phyloP scores from a whole-genome alignment of 129 eudicot genomes.

The Flaveria linearis region DNA sequence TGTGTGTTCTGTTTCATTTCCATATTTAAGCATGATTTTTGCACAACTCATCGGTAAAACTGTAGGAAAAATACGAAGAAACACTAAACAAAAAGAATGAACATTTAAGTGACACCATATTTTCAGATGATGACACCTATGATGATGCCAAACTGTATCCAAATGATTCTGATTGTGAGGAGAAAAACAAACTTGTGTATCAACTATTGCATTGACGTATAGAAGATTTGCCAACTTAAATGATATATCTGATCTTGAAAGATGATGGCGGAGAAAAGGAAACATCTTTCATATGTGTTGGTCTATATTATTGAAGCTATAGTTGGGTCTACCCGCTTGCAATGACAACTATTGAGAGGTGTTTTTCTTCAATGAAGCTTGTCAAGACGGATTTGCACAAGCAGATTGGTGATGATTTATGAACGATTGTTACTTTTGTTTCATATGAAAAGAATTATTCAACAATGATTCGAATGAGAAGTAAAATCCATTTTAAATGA shows the following conservation, averaged over 20 bases:
- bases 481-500: background rate
- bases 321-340: background rate
- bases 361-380: background rate
- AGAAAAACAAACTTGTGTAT: background rate
- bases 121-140: background rate
- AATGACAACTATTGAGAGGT: too few relatives aligned
- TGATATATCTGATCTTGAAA: too few relatives aligned
- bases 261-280: too few relatives aligned
- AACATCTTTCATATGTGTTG: background rate
- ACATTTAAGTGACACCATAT: background rate
- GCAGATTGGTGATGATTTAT: background rate
- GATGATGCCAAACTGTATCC: background rate
- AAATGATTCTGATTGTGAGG: background rate
- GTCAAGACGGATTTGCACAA: background rate
- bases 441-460: too few relatives aligned
- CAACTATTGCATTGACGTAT: background rate
- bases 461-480: background rate
- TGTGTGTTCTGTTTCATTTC: background rate
- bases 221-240: too few relatives aligned
- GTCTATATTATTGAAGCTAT: background rate
- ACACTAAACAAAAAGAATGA: background rate
- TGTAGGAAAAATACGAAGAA: background rate
- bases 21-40: background rate
- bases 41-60: background rate
- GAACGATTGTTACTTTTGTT: too few relatives aligned